Conservation (phyloP, 2,329 filamentous ascomycete genomes). For the Cladophialophora carrionii region DNA sequence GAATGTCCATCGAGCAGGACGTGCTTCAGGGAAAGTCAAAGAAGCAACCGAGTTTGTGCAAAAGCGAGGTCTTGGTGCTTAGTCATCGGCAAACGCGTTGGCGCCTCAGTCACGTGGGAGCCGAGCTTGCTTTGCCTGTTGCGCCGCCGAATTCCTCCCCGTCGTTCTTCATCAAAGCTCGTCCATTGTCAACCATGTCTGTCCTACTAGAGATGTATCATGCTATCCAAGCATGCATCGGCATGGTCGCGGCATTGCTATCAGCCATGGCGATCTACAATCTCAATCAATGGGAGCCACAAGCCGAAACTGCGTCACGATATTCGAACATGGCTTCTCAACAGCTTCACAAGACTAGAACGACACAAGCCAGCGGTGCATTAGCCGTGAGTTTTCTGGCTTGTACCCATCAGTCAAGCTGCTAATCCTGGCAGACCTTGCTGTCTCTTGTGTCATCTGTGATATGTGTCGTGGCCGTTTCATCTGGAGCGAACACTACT, state of each 20-base stretch:
- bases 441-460: conserved; percentile 24
- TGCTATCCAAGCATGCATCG: conserved; percentile 25
- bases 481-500: conserved; percentile 14
- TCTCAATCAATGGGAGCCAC: conserved; percentile 29
- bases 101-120: neutral
- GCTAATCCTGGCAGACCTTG: conserved; percentile 17
- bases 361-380: conserved; percentile 31
- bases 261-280: conserved; percentile 34
- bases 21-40: neutral
- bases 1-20: neutral
- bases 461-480: conserved; percentile 22
- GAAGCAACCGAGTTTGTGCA: neutral
- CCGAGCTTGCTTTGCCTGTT: neutral
- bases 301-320: conserved; percentile 29
- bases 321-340: conserved; percentile 29
- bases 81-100: neutral
- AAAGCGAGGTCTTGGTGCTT: neutral
- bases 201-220: conserved; percentile 28
- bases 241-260: conserved; percentile 23
- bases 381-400: conserved; percentile 28
- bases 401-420: neutral
- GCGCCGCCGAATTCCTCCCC: neutral
- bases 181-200: conserved; percentile 20
- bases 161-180: conserved; percentile 2
- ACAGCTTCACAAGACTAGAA: conserved; percentile 35